phyloP scores from a whole-genome alignment of 352 stramenopile species.

The Phytophthora brassicae region DNA sequence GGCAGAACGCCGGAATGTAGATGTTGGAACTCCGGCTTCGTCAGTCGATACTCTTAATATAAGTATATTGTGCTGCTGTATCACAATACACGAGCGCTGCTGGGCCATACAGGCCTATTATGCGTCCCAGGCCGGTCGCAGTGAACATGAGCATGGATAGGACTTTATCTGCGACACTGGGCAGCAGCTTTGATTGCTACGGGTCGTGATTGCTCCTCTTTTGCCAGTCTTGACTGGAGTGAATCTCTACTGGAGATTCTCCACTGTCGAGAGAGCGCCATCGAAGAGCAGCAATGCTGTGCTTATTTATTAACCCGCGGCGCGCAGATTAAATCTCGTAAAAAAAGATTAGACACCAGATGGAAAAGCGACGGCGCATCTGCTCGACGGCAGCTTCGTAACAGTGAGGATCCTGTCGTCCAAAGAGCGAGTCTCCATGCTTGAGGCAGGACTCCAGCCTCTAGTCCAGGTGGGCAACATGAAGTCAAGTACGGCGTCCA shows the following conservation, averaged over 20 bases:
- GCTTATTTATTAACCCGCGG: constrained; percentile 14
- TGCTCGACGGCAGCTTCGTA: neutral
- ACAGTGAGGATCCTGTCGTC: neutral
- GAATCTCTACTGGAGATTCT: constrained; percentile 17
- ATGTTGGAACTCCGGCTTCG: too few species aligned
- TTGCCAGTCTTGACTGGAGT: neutral
- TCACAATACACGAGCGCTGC: too few species aligned
- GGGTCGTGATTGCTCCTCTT: constrained; percentile 10
- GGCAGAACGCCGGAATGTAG: neutral
- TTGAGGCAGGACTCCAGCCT: too few species aligned
- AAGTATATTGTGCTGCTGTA: too few species aligned
- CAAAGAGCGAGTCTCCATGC: neutral
- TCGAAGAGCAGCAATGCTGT: neutral
- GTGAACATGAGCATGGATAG: constrained; percentile 13
- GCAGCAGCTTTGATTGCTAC: constrained; percentile 22
- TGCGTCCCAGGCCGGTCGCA: too few species aligned
- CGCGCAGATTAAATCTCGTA: constrained; percentile 26
- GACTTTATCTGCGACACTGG: constrained; percentile 15
- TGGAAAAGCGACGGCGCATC: constrained; percentile 1
- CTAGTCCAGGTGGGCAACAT: neutral
- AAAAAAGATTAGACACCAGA: constrained; percentile 15
- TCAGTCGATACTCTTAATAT: too few species aligned
- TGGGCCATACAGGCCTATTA: too few species aligned
- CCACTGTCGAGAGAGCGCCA: neutral
- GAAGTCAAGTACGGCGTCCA: neutral